Base-by-base conservation (phyloP, 352 stramenopile genomes). In the Phytophthora foliorum region DNA sequence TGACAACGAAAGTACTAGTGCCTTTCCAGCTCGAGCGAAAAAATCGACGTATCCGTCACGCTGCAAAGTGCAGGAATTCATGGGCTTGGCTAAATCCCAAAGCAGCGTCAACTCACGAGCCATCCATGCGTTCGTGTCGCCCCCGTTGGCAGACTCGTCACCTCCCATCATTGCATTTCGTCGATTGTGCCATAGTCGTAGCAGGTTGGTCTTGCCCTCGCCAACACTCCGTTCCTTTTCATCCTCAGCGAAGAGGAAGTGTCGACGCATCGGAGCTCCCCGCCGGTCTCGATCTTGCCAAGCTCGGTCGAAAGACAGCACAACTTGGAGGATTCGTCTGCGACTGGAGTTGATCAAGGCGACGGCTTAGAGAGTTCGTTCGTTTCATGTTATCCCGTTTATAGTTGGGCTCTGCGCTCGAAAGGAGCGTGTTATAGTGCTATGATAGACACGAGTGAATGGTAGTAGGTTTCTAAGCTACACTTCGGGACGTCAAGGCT, bases 211-310 rank as follows among this genome's bases (percentile, higher is more conserved):
- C 24, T 80, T 77, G 25, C 67, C 66, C 24, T 89, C 78, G 19
- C 85, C 85, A n/a, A 93, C 75, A 62, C 85, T 89, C 9, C 67
- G 77, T 64, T 93, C 85, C 17, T 73, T 55, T 74, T 80, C 81
- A 34, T 93, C 74, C 42, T 87, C 73, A 3, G 74, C 62, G 68
- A 85, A 93, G 36, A 93, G 72, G 53, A 76, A 89, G 68, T 93
- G 85, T 6, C 82, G 77, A 19, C 85, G 81, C 78, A 93, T 88
- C 27, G 32, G 3, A n/a, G 14, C 25, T 64, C 27, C 10, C 17
- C 21, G 9, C 29, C 22, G 27, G 46, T 63, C 61, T 57, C 55
- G 42, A 36, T 34, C 2, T 34, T 21, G 13, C 22, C 31, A 39
- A 44, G 11, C 8, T 57, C 9, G 16, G 17, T 34, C 29, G 29